Evolutionary conservation across 1,284 basidiomycete species (phyloP).

Genomic region (Melampsora occidentalis): DNA sequence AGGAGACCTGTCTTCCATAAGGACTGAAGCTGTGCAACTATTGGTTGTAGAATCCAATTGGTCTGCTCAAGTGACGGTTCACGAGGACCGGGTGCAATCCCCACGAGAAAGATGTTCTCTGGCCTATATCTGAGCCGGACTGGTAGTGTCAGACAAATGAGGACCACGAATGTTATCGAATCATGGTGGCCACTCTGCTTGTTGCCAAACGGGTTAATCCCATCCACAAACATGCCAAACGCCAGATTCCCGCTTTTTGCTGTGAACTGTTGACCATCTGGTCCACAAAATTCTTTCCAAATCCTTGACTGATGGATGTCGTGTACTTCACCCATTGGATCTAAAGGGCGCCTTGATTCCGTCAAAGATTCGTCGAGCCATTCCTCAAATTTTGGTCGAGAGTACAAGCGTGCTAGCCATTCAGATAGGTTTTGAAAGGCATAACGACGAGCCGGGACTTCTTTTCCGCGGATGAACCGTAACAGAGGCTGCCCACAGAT

Average conservation of each 20-base stretch:
- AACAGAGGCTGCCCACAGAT: neutral
- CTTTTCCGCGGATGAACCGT: no score
- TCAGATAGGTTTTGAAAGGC: neutral
- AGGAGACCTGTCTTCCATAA: constrained; percentile 4
- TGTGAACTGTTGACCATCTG: constrained; percentile 16
- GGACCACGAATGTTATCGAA: constrained; percentile 9
- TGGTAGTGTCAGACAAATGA: constrained; percentile 41
- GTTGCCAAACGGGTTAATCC: constrained; percentile 24
- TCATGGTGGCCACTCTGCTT: no score
- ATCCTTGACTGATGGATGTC: constrained; percentile 19
- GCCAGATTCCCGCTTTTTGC: neutral
- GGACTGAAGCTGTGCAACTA: no score
- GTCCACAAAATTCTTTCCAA: constrained; percentile 12
- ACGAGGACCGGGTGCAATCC: constrained; percentile 55
- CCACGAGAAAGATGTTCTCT: constrained; percentile 47
- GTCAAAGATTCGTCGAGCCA: no score
- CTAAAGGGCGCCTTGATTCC: neutral
- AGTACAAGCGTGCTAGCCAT: no score
- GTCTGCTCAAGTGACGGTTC: constrained; percentile 52
- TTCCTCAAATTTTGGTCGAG: no score
- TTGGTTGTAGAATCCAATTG: no score
- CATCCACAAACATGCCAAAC: constrained; percentile 30
- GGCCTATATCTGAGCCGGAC: constrained; percentile 42
- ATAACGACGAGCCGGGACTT: neutral
- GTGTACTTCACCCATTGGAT: neutral